phyloP scores from a whole-genome alignment of 305 asterid species.

The Fraxinus sp. region DNA sequence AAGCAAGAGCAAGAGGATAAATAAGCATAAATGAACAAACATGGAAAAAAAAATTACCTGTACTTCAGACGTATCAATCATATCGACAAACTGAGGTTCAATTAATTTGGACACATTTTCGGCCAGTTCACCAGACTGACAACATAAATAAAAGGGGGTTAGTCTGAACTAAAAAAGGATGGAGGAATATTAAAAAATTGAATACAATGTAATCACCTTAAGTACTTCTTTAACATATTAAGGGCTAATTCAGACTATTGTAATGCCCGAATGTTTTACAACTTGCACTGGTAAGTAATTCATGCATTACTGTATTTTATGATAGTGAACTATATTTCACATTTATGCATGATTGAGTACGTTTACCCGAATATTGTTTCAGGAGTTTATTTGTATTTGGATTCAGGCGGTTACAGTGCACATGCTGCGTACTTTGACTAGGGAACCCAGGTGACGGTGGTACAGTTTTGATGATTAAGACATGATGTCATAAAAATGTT shows the following conservation, averaged over 20 bases:
- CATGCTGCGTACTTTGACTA: background rate
- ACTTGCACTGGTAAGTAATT: background rate
- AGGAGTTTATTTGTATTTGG: background rate
- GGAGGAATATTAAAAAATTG: background rate
- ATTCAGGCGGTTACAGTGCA: background rate
- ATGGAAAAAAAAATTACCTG: constrained; percentile 50
- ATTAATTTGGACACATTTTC: constrained; percentile 86
- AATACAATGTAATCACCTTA: background rate
- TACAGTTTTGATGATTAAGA: background rate
- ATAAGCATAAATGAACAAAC: background rate
- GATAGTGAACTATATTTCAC: background rate
- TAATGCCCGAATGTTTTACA: background rate
- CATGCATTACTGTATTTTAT: background rate
- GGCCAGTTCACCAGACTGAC: constrained; percentile 93
- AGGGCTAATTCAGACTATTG: background rate
- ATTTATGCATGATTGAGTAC: background rate
- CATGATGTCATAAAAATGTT: background rate
- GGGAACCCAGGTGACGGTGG: background rate
- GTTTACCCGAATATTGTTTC: background rate
- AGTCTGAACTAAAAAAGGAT: constrained; percentile 9
- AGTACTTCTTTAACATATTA: background rate
- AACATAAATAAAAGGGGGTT: constrained; percentile 20
- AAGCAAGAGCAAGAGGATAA: background rate
- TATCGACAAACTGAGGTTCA: constrained; percentile 70
- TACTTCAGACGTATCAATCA: constrained; percentile 92